A percentile compares a stretch with the other conserved stretches of the same genome.
These are phyloP conservation scores for Mycena galericulata DNA, from an alignment of 768 basidiomycete species.

Conservation along the genomic window DNA sequence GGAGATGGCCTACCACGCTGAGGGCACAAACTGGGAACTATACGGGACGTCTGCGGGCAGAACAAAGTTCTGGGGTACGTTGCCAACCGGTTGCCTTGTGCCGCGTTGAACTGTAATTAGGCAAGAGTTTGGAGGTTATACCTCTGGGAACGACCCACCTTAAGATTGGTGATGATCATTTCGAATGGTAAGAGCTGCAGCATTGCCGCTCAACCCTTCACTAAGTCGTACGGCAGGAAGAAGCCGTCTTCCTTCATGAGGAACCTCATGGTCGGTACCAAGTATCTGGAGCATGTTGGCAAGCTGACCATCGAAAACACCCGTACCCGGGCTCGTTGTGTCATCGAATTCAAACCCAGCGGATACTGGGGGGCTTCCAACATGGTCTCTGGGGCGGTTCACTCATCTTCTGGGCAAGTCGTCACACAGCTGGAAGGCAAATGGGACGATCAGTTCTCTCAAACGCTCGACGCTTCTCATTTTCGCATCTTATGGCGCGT, in stretches of 20 bases:
- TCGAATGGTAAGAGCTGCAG: slow-evolving; percentile 68
- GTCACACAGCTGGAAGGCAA: slow-evolving; percentile 83
- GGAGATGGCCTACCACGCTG: slow-evolving; percentile 87
- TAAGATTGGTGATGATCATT: slow-evolving; percentile 74
- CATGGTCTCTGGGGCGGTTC: slow-evolving; percentile 72
- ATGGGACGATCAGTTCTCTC: slow-evolving; percentile 89
- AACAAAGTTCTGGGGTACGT: slow-evolving; percentile 92
- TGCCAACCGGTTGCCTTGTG: slow-evolving; percentile 15
- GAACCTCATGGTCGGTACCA: slow-evolving; percentile 91
- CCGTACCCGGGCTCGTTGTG: slow-evolving; percentile 65
- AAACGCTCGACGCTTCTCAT: slow-evolving; percentile 73
- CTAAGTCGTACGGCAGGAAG: slow-evolving; percentile 62
- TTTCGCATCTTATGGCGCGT: slow-evolving; percentile 85
- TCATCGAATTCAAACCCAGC: slow-evolving; percentile 87
- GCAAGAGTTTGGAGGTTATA: slow-evolving; percentile 91
- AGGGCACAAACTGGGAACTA: slow-evolving; percentile 82
- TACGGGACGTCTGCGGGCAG: slow-evolving; percentile 82
- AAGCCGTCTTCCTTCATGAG: slow-evolving; percentile 91
- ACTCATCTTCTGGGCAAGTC: slow-evolving; percentile 64
- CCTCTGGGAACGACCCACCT: slow-evolving; percentile 80
- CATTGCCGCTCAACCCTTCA: slow-evolving; percentile 6
- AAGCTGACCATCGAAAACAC: slow-evolving; percentile 81
- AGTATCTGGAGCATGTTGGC: slow-evolving; percentile 89
- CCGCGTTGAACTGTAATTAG: slow-evolving; percentile 51
- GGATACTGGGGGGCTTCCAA: slow-evolving; percentile 88